Percentiles rank a stretch among this genome's conserved stretches.
Evolutionary conservation across 1,139 yeast species (phyloP).

Genomic region (Yamadazyma friedrichii): DNA sequence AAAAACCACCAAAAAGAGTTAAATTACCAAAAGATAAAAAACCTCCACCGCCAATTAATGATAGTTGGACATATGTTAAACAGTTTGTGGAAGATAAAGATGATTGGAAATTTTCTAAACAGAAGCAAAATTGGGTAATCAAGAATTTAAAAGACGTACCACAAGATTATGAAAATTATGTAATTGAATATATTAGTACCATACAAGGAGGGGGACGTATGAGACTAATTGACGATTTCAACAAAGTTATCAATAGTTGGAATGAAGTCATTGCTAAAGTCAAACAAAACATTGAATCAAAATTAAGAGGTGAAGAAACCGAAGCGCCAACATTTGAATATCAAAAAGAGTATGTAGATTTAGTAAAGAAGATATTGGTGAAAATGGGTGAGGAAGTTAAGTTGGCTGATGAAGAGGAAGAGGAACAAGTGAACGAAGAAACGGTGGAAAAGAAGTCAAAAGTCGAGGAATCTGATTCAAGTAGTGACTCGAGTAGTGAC

Average conservation of each 20-base stretch:
- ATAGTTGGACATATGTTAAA: constrained; percentile 72
- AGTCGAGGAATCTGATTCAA: constrained; percentile 14
- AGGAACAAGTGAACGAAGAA: constrained; percentile 33
- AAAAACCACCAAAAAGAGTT: constrained; percentile 70
- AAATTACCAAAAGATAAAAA: constrained; percentile 77
- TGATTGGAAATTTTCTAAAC: constrained; percentile 90
- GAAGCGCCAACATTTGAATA: constrained; percentile 20
- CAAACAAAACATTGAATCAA: constrained; percentile 36
- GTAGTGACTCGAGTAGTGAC: neutral
- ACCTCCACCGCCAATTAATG: constrained; percentile 75
- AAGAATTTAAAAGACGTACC: constrained; percentile 63
- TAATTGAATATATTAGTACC: constrained; percentile 61
- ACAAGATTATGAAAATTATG: constrained; percentile 52
- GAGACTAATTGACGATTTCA: constrained; percentile 55
- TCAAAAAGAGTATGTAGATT: constrained; percentile 38
- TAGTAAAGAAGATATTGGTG: constrained; percentile 40
- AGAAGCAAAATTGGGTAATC: constrained; percentile 90
- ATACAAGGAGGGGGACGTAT: constrained; percentile 72
- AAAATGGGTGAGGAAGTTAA: constrained; percentile 34
- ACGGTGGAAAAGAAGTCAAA: constrained; percentile 32
- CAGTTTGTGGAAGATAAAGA: constrained; percentile 60
- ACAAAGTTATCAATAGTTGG: constrained; percentile 53
- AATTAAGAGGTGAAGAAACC: constrained; percentile 25
- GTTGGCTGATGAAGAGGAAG: constrained; percentile 37
- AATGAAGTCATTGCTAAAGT: constrained; percentile 47